Conservation (phyloP, 2,329 filamentous ascomycete species). For the Raffaelea ambrosiae region DNA sequence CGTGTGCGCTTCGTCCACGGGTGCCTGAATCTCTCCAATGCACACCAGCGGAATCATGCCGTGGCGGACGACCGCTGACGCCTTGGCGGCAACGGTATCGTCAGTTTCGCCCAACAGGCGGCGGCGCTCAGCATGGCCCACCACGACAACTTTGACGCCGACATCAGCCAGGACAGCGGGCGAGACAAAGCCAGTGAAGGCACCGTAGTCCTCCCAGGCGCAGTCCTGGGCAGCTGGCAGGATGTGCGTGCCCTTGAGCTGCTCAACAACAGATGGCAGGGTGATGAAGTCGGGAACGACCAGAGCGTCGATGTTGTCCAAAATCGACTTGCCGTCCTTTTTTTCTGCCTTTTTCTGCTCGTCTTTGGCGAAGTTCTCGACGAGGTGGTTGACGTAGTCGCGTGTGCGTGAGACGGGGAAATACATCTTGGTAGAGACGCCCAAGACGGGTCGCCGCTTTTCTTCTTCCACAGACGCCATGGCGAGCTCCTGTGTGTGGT, state of each 20-base stretch:
- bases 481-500: not conserved
- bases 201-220: slow-evolving; percentile 59
- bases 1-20: slow-evolving; percentile 35
- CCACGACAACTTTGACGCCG: slow-evolving; percentile 64
- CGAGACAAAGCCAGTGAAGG: slow-evolving; percentile 72
- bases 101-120: slow-evolving; percentile 70
- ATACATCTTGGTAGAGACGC: slow-evolving; percentile 74
- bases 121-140: slow-evolving; percentile 74
- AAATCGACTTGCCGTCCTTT: slow-evolving; percentile 17
- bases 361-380: slow-evolving; percentile 29
- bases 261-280: slow-evolving; percentile 42
- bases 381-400: slow-evolving; percentile 42
- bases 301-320: slow-evolving; percentile 56
- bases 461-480: not conserved
- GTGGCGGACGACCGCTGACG: slow-evolving; percentile 56
- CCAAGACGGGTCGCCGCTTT: slow-evolving; percentile 53
- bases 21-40: slow-evolving; percentile 59
- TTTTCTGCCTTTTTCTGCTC: not conserved
- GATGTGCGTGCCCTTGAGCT: slow-evolving; percentile 39
- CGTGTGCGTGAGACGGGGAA: slow-evolving; percentile 59
- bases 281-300: slow-evolving; percentile 71
- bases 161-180: slow-evolving; percentile 57
- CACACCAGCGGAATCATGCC: slow-evolving; percentile 72
- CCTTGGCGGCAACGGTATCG: slow-evolving; percentile 57
- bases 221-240: slow-evolving; percentile 69